These are phyloP conservation scores for Wickerhamomyces bovis DNA, from an alignment of 805 yeast genomes.

Conservation along the genomic window DNA sequence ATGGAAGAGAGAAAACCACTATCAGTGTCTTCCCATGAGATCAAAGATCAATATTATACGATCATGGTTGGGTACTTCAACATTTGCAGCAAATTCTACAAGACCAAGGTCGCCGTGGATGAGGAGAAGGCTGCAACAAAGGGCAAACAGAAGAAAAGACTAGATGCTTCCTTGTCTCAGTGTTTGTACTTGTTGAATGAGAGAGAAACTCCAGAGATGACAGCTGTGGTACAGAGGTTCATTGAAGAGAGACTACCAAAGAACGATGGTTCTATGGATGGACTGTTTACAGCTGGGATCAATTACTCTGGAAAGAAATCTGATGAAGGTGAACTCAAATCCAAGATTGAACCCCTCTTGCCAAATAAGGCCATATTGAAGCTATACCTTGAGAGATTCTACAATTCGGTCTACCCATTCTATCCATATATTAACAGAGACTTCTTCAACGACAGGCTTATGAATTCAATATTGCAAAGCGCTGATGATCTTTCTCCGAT, in stretches of 20 bases:
- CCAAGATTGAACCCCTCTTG: conserved; percentile 28
- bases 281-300: conserved; percentile 12
- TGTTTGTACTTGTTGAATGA: conserved; percentile 19
- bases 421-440: conserved; percentile 40
- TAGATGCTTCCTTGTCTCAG: conserved; percentile 20
- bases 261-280: conserved; percentile 5
- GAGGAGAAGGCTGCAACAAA: conserved; percentile 4
- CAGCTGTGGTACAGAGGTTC: conserved; percentile 13
- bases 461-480: conserved; percentile 30
- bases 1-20: conserved; percentile 24
- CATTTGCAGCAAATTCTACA: conserved; percentile 14
- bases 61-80: conserved; percentile 18
- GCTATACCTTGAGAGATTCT: conserved; percentile 37
- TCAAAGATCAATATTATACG: conserved; percentile 19
- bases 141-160: conserved; percentile 13
- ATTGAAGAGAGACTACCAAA: conserved; percentile 15
- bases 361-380: conserved; percentile 36
- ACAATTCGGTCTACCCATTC: conserved; percentile 39
- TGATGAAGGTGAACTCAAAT: conserved; percentile 28
- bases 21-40: conserved; percentile 12
- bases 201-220: conserved; percentile 16
- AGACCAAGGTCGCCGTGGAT: conserved; percentile 9
- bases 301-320: not conserved
- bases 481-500: conserved; percentile 21
- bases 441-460: conserved; percentile 27